Evolutionary conservation across 129 eudicot genomes (phyloP), one percentile per base, ranked within the genome.

Genomic region (Pseudognaphalium luteoalbum): DNA sequence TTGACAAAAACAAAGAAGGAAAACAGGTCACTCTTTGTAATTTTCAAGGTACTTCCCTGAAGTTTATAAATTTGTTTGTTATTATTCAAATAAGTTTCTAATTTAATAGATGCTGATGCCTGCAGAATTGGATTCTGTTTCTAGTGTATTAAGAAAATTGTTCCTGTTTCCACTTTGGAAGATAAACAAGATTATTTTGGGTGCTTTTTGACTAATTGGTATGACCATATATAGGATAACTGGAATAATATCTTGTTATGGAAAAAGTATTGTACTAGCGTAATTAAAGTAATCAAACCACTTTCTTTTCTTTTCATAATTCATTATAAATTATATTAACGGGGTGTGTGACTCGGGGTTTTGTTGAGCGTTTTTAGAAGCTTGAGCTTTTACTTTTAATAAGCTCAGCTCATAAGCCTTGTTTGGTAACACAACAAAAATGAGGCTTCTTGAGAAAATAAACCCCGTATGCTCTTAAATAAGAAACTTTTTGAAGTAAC

Each of bases 161-260:
- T 69, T 70, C 76, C 20, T 69, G 62, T 70, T 77, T 77, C 81
- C 76, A 68, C 81, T 77, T 77, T 68, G 47, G 60, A 9, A 68
- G 20, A 77, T 70, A 78, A 70, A 78, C 71, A 70, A 70, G 51
- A 70, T 70, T 70, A 70, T 71, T 70, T 70, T 78, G 37, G 74
- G 74, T 76, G 66, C 74, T 76, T 76, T 76, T 28, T 47, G 71
- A 59, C 52, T 70, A 29, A 25, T 61, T 59, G 65, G 54, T 70
- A 70, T 78, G 71, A 70, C 76, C 82, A 78, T 61, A 60, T 19
- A 17, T 78, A 76, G 70, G 34, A 50, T 25, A 65, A 30, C 8
- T 44, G 22, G 47, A 78, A 78, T 34, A 60, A 78, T 78, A 70
- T 60, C 14, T 70, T 78, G 44, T 11, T 70, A 58, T 9, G 64